Percentiles rank a stretch among this genome's conserved stretches.
phyloP scores from a whole-genome alignment of 1,139 yeast species.

The Yamadazyma epiphylla region DNA sequence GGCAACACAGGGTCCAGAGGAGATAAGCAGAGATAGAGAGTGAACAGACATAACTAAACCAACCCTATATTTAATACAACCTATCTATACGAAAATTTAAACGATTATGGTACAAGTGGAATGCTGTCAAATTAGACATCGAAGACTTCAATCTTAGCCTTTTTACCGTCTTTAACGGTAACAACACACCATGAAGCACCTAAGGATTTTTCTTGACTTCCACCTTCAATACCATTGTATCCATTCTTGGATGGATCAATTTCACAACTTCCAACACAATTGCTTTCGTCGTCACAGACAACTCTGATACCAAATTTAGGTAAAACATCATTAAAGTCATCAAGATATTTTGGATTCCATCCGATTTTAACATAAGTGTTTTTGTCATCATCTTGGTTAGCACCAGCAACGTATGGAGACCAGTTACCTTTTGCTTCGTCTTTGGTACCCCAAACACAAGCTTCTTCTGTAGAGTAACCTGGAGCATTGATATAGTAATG shows the following conservation, averaged over 20 bases:
- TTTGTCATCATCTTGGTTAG: conserved; percentile 66
- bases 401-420: conserved; percentile 92
- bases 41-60: no score
- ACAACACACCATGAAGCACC: conserved; percentile 80
- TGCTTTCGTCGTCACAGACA: conserved; percentile 62
- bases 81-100: no score
- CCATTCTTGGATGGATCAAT: conserved; percentile 67
- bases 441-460: conserved; percentile 80
- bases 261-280: conserved; percentile 78
- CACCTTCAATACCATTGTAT: conserved; percentile 49
- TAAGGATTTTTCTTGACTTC: conserved; percentile 48
- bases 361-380: conserved; percentile 80
- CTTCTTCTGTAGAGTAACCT: conserved; percentile 72
- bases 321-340: conserved; percentile 47
- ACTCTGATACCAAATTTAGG: conserved; percentile 74
- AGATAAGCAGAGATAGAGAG: no score
- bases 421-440: conserved; percentile 76
- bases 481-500: conserved; percentile 87
- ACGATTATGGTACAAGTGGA: no score
- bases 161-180: conserved; percentile 62
- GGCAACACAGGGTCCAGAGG: no score
- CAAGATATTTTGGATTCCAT: conserved; percentile 85
- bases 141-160: conserved; percentile 74
- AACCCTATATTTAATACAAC: no score
- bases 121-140: conserved; percentile 15